Evolutionary conservation across 805 yeast genomes (phyloP), one percentile per base, ranked within the genome.

Genomic region (Candida methanosorbosa): DNA sequence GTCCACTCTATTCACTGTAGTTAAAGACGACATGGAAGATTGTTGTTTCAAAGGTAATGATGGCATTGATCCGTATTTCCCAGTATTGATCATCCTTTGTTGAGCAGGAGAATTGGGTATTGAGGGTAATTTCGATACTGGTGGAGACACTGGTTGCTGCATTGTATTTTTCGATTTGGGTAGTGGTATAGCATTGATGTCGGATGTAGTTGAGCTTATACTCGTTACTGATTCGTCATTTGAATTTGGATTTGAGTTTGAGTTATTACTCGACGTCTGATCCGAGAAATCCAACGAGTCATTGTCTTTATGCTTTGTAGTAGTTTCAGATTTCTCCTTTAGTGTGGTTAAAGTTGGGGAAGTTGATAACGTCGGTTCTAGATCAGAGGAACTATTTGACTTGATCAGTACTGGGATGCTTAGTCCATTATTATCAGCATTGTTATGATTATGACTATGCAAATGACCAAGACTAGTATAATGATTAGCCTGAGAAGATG

Each of bases 31-130:
- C 7, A 11, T 9, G 14, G 27, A n/a, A 24, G 15, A 6, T 24
- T 11, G 15, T 24, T n/a, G 7, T 8, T n/a, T 24, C 7, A n/a
- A 28, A 4, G 32, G 16, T 18, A 40, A 33, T 8, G 39, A 32
- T n/a, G 49, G 49, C 42, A 41, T 38, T 20, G 47, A 43, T 30
- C 35, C 41, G 32, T 14, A 28, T 31, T 5, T n/a, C n/a, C n/a
- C n/a, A n/a, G n/a, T n/a, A n/a, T n/a, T n/a, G n/a, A n/a, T n/a
- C n/a, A n/a, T n/a, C n/a, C n/a, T n/a, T n/a, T n/a, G n/a, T n/a
- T n/a, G n/a, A n/a, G n/a, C n/a, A n/a, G n/a, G n/a, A n/a, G n/a
- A n/a, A n/a, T n/a, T n/a, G n/a, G n/a, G n/a, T n/a, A 29, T 24
- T 9, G 33, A 30, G 6, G 23, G 11, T 9, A 21, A 11, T 21